Base-by-base conservation (phyloP, 1,139 yeast genomes). In the Saccharomycopsis phalli region DNA sequence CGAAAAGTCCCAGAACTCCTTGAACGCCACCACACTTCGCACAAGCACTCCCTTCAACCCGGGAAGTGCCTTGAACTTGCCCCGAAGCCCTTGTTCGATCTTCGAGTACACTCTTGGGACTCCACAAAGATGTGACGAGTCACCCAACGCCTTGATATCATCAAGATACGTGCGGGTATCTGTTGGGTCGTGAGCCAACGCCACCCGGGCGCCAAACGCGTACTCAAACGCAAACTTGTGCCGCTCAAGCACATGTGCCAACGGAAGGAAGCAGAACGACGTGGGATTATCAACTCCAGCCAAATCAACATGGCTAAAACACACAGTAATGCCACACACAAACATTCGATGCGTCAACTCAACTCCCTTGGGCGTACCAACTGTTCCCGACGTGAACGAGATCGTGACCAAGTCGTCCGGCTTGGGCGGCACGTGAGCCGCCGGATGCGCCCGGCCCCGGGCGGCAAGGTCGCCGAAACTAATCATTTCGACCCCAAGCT, bases 301-400 rank as follows among this genome's bases (percentile, higher is more conserved):
- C 23, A 19, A 10, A 36, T 58, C 52, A 4, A 66, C 59, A 42
- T 65, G 67, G 20, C 41, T 30, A 18, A 27, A 39, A n/a, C 39
- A 34, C 17, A 41, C 17, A 20, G 40, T 30, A 13, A 61, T 53
- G 16, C 69, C 70, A 18, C 73, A 62, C 20, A 63, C 63, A 2
- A 71, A 68, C 46, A 59, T 62, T 17, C 53, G 52, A 39, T 73
- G 74, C 17, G 63, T 62, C 45, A 72, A 58, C 32, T 66, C 66
- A 27, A 71, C 77, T 36, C 79, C 79, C 52, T 72, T 73, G 25
- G 79, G 79, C 28, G 58, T 56, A 28, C 76, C 76, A 2, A 76
- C 69, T 13, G 79, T 72, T 38, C 79, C 79, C 4, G 76, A 69
- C 10, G 79, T 73, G 53, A 70, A 72, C 6, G 72, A 63, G 45